Conservation (phyloP, 176 grass and related monocot species). For the Lolium multiflorum region DNA sequence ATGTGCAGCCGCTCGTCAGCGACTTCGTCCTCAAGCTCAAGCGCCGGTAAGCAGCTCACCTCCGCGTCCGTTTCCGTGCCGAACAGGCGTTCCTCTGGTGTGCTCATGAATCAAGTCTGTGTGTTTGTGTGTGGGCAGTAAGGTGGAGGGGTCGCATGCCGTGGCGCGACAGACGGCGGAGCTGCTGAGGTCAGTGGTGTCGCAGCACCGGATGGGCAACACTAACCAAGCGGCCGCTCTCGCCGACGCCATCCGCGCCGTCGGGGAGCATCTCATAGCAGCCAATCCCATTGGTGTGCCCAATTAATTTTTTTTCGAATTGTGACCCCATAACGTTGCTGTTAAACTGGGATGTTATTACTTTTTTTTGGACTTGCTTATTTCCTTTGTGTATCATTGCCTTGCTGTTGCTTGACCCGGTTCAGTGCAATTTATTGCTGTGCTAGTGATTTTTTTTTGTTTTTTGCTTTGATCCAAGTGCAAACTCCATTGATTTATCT, state of each 20-base stretch:
- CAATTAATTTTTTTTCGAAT: neutral
- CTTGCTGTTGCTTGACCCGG: neutral
- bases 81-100: neutral
- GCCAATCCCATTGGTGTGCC: conserved; percentile 77
- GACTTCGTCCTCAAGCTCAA: conserved; percentile 92
- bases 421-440: neutral
- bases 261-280: conserved; percentile 88
- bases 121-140: conserved; percentile 48
- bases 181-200: conserved; percentile 89
- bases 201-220: conserved; percentile 76
- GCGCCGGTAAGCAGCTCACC: conserved; percentile 55
- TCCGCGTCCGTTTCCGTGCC: neutral
- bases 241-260: conserved; percentile 67
- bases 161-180: conserved; percentile 84
- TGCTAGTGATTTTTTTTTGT: neutral
- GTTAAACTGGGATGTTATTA: conserved; percentile 3
- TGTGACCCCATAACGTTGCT: conserved; percentile 15
- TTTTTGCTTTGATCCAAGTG: neutral
- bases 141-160: conserved; percentile 89
- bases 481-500: conserved; percentile 6
- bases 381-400: neutral
- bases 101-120: neutral
- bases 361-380: neutral
- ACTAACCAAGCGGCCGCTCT: conserved; percentile 74
- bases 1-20: conserved; percentile 71